Percentiles rank a stretch among this genome's conserved stretches.
Evolutionary conservation across 139 green algal genomes (phyloP).

Genomic region (Chlamydomonas sp.): DNA sequence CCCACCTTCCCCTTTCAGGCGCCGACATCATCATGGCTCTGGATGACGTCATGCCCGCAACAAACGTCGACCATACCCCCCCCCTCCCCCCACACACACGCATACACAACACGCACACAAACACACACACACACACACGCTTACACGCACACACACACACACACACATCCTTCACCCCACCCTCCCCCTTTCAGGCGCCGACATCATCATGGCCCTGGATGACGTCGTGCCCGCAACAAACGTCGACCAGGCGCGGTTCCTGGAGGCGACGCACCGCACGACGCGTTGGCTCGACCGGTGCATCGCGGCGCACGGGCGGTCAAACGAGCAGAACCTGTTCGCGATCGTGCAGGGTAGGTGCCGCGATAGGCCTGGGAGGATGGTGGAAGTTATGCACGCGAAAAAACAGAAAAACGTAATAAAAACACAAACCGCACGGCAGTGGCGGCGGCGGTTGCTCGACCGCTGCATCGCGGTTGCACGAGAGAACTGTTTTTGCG

Average conservation of each 20-base stretch:
- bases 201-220: conserved; percentile 97
- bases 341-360: conserved; percentile 66
- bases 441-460: no score
- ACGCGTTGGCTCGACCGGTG: conserved; percentile 92
- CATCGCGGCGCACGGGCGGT: conserved; percentile 75
- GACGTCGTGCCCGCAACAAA: conserved; percentile 83
- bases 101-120: no score
- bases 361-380: no score
- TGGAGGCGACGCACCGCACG: conserved; percentile 87
- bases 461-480: no score
- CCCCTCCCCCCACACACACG: no score
- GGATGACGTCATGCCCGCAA: conserved; percentile 86
- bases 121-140: no score
- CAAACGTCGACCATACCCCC: conserved; percentile 23
- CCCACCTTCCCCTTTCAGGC: no score
- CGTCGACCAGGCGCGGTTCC: conserved; percentile 60
- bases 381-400: no score
- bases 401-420: no score
- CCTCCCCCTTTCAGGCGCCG: conserved; percentile 36
- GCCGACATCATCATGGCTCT: conserved; percentile 93
- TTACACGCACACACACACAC: background rate
- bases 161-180: no score
- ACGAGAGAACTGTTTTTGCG: no score
- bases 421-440: no score
- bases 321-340: conserved; percentile 86